phyloP scores from a whole-genome alignment of 306 rosid species.

The Dalbergia cochinchinensis region DNA sequence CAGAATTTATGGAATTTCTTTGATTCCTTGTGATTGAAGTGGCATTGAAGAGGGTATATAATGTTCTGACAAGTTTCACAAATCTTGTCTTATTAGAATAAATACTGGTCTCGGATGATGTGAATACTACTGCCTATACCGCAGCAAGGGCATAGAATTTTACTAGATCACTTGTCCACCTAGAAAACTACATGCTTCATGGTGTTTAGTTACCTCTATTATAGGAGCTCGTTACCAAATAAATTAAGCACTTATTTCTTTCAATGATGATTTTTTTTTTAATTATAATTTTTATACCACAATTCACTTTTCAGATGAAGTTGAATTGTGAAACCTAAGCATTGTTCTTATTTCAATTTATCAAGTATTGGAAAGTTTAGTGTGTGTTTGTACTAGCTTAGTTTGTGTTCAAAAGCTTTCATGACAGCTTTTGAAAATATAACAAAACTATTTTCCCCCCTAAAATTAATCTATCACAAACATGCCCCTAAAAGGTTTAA shows the following conservation, averaged over 20 bases:
- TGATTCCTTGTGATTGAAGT: constrained; percentile 22
- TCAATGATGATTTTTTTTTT: constrained; percentile 10
- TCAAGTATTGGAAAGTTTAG: background rate
- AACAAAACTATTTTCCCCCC: too few relatives aligned
- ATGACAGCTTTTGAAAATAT: background rate
- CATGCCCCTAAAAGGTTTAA: background rate
- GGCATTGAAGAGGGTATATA: background rate
- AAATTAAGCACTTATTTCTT: constrained; percentile 2
- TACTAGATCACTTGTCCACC: background rate
- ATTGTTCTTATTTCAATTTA: background rate
- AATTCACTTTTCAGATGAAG: background rate
- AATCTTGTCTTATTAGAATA: background rate
- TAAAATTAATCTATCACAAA: too few relatives aligned
- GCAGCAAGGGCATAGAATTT: background rate
- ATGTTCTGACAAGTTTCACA: constrained; percentile 22
- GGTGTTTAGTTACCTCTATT: background rate
- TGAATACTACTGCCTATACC: constrained; percentile 14
- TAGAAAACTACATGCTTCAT: constrained; percentile 1
- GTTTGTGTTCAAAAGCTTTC: background rate
- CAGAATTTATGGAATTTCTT: constrained; percentile 1
- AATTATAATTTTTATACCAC: constrained; percentile 5
- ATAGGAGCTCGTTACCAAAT: background rate
- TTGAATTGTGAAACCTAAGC: constrained; percentile 3
- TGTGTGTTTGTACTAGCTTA: background rate
- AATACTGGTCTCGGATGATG: background rate